Conservation (phyloP, 2,329 filamentous ascomycete species). For the Pseudogymnoascus destructans region DNA sequence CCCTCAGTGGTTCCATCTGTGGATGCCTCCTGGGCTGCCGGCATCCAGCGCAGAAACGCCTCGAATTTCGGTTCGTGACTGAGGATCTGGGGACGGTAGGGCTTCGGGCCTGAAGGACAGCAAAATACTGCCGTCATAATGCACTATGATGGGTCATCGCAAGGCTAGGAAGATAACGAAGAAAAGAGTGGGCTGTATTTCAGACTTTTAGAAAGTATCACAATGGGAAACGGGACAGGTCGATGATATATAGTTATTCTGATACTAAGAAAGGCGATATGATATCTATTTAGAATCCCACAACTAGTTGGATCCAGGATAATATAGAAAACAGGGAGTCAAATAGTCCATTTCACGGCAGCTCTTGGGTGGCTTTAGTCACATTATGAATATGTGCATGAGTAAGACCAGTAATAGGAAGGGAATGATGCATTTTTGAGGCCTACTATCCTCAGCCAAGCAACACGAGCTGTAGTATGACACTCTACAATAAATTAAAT, state of each 20-base stretch:
- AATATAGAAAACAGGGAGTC: background rate
- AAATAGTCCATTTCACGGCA: background rate
- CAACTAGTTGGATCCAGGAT: background rate
- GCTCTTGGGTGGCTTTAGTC: background rate
- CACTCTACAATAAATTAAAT: background rate
- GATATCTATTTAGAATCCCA: background rate
- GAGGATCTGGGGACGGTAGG: background rate
- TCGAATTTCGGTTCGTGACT: constrained; percentile 4
- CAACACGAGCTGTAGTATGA: background rate
- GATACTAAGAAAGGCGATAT: background rate
- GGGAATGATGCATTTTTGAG: background rate
- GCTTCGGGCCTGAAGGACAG: background rate
- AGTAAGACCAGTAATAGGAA: background rate
- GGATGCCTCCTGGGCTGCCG: background rate
- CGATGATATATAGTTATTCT: background rate
- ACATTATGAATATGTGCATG: background rate
- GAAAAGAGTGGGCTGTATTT: background rate
- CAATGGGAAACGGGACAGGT: background rate
- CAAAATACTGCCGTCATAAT: constrained; percentile 9
- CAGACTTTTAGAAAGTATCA: background rate
- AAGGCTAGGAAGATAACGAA: background rate
- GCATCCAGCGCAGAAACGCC: constrained; percentile 3
- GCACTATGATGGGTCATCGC: background rate
- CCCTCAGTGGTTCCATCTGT: background rate
- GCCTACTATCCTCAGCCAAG: background rate